phyloP scores from a whole-genome alignment of 2,329 filamentous ascomycete species.

The Hypoxylon sp. region DNA sequence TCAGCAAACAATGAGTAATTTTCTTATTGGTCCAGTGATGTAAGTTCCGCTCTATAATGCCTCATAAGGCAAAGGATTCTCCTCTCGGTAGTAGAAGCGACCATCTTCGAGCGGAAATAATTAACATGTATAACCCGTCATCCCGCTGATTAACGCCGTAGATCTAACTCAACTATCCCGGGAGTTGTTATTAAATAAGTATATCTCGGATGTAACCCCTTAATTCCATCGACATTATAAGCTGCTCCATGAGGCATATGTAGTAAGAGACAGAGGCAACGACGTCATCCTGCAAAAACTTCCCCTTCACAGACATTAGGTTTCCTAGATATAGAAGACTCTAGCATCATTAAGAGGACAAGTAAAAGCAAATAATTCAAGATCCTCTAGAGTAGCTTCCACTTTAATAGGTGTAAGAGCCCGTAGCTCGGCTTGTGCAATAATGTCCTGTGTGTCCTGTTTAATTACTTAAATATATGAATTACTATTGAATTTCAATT shows the following conservation, averaged over 20 bases:
- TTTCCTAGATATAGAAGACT: background rate
- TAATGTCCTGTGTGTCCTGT: background rate
- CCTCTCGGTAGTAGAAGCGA: background rate
- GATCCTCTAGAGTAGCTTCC: background rate
- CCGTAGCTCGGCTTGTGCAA: background rate
- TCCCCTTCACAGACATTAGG: too few relatives aligned
- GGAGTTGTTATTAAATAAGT: background rate
- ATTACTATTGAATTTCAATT: background rate
- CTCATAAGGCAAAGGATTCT: background rate
- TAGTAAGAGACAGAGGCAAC: background rate
- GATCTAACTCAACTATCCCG: background rate
- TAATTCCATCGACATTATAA: background rate
- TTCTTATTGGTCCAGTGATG: background rate
- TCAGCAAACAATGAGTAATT: background rate
- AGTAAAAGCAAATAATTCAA: background rate
- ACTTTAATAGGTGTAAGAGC: too few relatives aligned
- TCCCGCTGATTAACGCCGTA: background rate
- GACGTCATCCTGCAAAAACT: background rate
- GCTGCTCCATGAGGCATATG: background rate
- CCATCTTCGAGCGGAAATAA: background rate
- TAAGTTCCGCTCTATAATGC: background rate
- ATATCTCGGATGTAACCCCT: background rate
- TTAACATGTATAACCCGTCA: background rate
- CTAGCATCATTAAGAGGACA: background rate
- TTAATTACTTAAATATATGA: background rate